A percentile compares a stretch with the other conserved stretches of the same genome.
Evolutionary conservation across 2,329 filamentous ascomycete genomes (phyloP).

Genomic region (Coniochaeta hoffmannii): DNA sequence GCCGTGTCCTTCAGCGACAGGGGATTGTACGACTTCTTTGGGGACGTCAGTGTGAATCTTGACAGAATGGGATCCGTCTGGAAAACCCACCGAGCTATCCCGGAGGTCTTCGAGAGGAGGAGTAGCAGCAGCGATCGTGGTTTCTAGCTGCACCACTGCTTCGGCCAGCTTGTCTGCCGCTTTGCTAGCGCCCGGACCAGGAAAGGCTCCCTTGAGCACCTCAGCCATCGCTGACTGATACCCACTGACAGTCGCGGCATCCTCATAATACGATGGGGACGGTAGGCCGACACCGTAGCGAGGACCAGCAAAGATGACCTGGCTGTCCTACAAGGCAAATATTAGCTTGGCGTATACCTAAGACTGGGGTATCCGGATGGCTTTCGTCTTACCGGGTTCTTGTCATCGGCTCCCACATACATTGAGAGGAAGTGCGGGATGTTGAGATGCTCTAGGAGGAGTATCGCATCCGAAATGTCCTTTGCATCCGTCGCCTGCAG

Average conservation of each 20-base stretch:
- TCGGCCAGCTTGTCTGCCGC: constrained; percentile 19
- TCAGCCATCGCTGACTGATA: constrained; percentile 39
- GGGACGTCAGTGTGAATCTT: not conserved
- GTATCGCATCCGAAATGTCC: constrained; percentile 35
- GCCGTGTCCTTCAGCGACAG: constrained; percentile 48
- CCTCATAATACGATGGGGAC: constrained; percentile 53
- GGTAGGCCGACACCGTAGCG: constrained; percentile 49
- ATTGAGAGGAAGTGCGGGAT: constrained; percentile 30
- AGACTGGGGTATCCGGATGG: not conserved
- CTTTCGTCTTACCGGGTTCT: constrained; percentile 23
- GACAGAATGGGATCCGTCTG: constrained; percentile 5
- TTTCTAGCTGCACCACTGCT: constrained; percentile 15
- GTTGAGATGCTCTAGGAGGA: constrained; percentile 37
- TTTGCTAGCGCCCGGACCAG: constrained; percentile 14
- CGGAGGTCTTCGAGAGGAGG: constrained; percentile 12
- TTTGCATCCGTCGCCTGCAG: constrained; percentile 5
- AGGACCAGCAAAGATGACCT: constrained; percentile 32
- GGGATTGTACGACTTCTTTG: constrained; percentile 57
- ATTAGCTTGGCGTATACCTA: not conserved
- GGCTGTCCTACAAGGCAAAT: constrained; percentile 13
- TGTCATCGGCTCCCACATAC: constrained; percentile 33
- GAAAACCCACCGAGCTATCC: constrained; percentile 10
- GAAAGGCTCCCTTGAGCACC: constrained; percentile 25
- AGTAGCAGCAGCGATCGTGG: constrained; percentile 8
- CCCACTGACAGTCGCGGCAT: constrained; percentile 40